Evolutionary conservation across 768 basidiomycete species (phyloP).

Genomic region (Gelatoporia subvermispora): DNA sequence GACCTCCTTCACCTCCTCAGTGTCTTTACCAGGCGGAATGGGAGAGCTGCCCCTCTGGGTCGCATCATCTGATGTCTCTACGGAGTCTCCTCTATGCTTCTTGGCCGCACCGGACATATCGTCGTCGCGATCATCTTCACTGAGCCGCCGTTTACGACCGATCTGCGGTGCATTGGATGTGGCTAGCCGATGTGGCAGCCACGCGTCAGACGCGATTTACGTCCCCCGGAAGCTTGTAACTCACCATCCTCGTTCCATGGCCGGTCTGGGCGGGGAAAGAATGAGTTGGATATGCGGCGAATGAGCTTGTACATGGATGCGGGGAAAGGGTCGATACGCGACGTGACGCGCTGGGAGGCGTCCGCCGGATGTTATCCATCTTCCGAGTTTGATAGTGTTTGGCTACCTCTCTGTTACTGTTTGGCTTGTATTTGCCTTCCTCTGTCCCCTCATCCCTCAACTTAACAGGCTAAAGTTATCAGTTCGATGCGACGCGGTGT

Average conservation of each 20-base stretch:
- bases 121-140: conserved; percentile 37
- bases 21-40: conserved; percentile 24
- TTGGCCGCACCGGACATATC: conserved; percentile 32
- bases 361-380: not conserved
- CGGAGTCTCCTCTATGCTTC: conserved; percentile 40
- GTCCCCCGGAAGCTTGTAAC: conserved; percentile 22
- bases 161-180: conserved; percentile 72
- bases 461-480: too few relatives aligned
- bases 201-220: conserved; percentile 17
- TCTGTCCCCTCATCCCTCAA: too few relatives aligned
- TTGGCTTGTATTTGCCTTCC: too few relatives aligned
- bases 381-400: conserved; percentile 1
- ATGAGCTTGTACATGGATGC: conserved; percentile 61
- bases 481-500: too few relatives aligned
- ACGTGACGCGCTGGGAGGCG: conserved; percentile 1
- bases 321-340: not conserved
- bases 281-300: conserved; percentile 64
- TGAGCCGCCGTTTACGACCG: conserved; percentile 62
- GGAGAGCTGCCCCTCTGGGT: conserved; percentile 15
- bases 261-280: conserved; percentile 66
- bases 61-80: conserved; percentile 24
- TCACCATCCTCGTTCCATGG: conserved; percentile 77
- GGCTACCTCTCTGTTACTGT: not conserved
- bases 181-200: conserved; percentile 34
- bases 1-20: conserved; percentile 59